phyloP scores from a whole-genome alignment of 176 grass and related monocot species.

The Musa itinerans region DNA sequence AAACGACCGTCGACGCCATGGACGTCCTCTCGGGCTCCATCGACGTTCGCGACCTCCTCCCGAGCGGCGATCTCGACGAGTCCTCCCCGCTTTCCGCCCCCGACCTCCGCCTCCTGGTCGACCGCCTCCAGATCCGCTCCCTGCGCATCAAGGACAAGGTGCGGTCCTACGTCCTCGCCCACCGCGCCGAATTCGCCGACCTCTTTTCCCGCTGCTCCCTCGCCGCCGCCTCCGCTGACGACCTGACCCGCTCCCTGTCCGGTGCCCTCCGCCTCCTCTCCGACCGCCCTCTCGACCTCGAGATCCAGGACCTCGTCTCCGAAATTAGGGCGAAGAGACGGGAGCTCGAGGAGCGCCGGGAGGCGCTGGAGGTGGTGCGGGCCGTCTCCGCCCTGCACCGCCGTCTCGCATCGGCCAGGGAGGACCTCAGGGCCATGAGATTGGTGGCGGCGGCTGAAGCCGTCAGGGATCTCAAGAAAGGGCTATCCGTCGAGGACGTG shows the following conservation, averaged over 20 bases:
- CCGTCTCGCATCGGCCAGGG: constrained; percentile 45
- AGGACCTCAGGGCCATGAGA: constrained; percentile 33
- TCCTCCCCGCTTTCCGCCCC: constrained; percentile 76
- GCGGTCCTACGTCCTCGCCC: constrained; percentile 53
- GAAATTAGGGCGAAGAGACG: constrained; percentile 41
- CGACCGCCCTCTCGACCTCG: constrained; percentile 50
- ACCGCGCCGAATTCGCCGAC: constrained; percentile 47
- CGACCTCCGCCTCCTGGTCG: constrained; percentile 86
- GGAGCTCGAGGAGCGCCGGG: constrained; percentile 62
- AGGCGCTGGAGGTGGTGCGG: constrained; percentile 47
- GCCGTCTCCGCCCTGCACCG: constrained; percentile 36
- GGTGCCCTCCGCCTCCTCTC: constrained; percentile 52
- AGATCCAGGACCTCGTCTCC: constrained; percentile 50
- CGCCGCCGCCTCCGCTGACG: constrained; percentile 27
- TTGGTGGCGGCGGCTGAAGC: constrained; percentile 39
- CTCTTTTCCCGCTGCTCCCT: constrained; percentile 40
- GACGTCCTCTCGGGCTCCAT: constrained; percentile 30
- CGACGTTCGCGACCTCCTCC: constrained; percentile 80
- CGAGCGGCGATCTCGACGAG: constrained; percentile 58
- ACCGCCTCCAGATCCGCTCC: constrained; percentile 76
- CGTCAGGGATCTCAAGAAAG: constrained; percentile 39
- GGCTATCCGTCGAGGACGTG: constrained; percentile 21
- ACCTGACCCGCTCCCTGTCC: constrained; percentile 32
- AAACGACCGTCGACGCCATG: background rate
- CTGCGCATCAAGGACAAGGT: constrained; percentile 62